phyloP scores from a whole-genome alignment of 1,284 basidiomycete species.

The Stereum hirsutum region DNA sequence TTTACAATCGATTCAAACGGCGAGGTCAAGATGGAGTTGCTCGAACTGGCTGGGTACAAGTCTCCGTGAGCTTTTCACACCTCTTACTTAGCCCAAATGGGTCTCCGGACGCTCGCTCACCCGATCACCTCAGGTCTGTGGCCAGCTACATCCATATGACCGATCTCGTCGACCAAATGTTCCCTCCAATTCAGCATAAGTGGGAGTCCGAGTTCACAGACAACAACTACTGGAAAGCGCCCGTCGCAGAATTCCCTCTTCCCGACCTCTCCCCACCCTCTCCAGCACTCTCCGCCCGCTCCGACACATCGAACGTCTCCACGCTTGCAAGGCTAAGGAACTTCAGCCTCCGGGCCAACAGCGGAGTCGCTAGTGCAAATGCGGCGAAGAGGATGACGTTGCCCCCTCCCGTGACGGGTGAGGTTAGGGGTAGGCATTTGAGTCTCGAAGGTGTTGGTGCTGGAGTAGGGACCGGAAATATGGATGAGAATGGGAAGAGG shows the following conservation, averaged over 20 bases:
- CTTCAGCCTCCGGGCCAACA: conserved; percentile 60
- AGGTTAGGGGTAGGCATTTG: conserved; percentile 11
- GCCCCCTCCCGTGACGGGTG: conserved; percentile 20
- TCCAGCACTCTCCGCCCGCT: conserved; percentile 86
- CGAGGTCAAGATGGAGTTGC: conserved; percentile 95
- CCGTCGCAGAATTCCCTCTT: conserved; percentile 70
- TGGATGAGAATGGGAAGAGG: conserved; percentile 13
- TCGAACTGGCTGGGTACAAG: conserved; percentile 95
- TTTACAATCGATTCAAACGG: conserved; percentile 97
- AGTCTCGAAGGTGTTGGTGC: too few species aligned
- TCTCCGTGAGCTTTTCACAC: conserved; percentile 58
- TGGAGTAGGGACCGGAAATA: too few species aligned
- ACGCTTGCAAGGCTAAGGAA: conserved; percentile 74
- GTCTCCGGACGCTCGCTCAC: neutral
- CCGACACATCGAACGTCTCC: conserved; percentile 70
- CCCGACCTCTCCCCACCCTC: conserved; percentile 91
- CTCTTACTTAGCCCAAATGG: neutral
- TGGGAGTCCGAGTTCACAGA: conserved; percentile 90
- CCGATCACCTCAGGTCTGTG: conserved; percentile 12
- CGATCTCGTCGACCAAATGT: conserved; percentile 98
- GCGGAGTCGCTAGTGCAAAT: too few species aligned
- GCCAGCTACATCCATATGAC: conserved; percentile 91
- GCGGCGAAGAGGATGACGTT: conserved; percentile 17
- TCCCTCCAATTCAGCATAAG: conserved; percentile 89
- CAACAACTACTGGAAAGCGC: conserved; percentile 93